Conservation (phyloP, 306 rosid species). For the Medicago truncatula region MtrunA17r5.0-ANR NC_053047.1:16147501-16148000, state of each 20-base stretch:
- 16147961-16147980: constrained; percentile 75
- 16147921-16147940: constrained; percentile 72
- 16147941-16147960: constrained; percentile 48
- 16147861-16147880: constrained; percentile 89
- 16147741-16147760: constrained; percentile 70
- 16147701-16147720: constrained; percentile 87
- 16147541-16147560: constrained; percentile 69
- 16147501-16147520: constrained; percentile 48
- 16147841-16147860: constrained; percentile 87
- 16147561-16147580: constrained; percentile 84
- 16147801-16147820: constrained; percentile 89
- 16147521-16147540: constrained; percentile 60
- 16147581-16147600: constrained; percentile 56
- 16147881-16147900: constrained; percentile 81
- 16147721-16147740: constrained; percentile 81
- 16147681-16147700: constrained; percentile 85
- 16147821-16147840: constrained; percentile 87
- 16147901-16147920: constrained; percentile 89
- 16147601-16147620: constrained; percentile 74
- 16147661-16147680: constrained; percentile 75
- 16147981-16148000: constrained; percentile 62
- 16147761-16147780: constrained; percentile 86
- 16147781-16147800: constrained; percentile 91
- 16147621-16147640: constrained; percentile 96
- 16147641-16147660: constrained; percentile 87